A percentile compares a stretch with the other conserved stretches of the same genome.
phyloP scores from a whole-genome alignment of 225 moss, liverwort and hornwort genomes.

The Bryum argenteum region DNA sequence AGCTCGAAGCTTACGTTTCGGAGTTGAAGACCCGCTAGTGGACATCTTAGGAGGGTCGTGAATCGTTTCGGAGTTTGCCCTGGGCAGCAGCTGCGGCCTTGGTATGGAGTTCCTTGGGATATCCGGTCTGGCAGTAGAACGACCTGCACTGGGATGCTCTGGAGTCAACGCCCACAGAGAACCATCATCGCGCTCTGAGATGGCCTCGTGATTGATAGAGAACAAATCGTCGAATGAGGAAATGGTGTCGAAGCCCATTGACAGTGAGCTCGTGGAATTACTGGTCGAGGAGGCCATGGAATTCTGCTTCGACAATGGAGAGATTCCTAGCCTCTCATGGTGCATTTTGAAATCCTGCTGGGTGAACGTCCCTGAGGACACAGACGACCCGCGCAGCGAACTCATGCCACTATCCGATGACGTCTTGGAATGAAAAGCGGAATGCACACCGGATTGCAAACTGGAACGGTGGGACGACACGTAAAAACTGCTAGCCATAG shows the following conservation, averaged over 20 bases:
- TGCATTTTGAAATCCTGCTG: slow-evolving; percentile 38
- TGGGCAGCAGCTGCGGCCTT: slow-evolving; percentile 31
- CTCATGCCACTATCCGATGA: slow-evolving; percentile 34
- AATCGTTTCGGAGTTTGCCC: not conserved
- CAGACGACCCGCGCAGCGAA: slow-evolving; percentile 54
- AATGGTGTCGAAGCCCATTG: slow-evolving; percentile 40
- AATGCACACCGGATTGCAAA: not conserved
- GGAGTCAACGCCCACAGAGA: slow-evolving; percentile 28
- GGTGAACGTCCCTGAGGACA: slow-evolving; percentile 51
- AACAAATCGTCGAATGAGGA: slow-evolving; percentile 46
- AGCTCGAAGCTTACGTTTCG: slow-evolving; percentile 44
- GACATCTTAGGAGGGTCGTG: slow-evolving; percentile 30
- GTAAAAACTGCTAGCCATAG: slow-evolving; percentile 41
- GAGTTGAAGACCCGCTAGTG: slow-evolving; percentile 19
- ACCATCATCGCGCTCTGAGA: slow-evolving; percentile 40
- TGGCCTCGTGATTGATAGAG: slow-evolving; percentile 47
- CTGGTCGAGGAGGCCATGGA: slow-evolving; percentile 37
- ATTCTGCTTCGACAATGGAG: slow-evolving; percentile 28
- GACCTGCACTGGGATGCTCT: slow-evolving; percentile 12
- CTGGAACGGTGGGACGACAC: slow-evolving; percentile 34
- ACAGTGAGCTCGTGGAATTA: slow-evolving; percentile 43
- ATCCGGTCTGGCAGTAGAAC: slow-evolving; percentile 21
- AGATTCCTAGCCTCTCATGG: slow-evolving; percentile 28
- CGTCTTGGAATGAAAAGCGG: slow-evolving; percentile 29
- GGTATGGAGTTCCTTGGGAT: slow-evolving; percentile 34